A percentile compares a stretch with the other conserved stretches of the same genome.
phyloP scores from a whole-genome alignment of 352 stramenopile genomes.

The Phytopythium vexans region DNA sequence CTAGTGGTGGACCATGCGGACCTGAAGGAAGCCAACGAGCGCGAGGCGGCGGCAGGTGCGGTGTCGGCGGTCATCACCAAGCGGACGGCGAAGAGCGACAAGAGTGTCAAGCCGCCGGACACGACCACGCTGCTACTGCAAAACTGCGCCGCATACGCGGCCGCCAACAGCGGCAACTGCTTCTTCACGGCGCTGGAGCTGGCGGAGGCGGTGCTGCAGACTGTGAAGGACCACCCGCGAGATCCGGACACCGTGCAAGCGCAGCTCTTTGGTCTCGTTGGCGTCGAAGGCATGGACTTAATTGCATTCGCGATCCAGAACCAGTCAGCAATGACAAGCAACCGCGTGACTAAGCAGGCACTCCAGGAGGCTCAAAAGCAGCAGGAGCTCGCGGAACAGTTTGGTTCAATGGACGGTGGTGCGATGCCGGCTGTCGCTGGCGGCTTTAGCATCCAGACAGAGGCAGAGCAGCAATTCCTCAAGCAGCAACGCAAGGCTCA shows the following conservation, averaged over 20 bases:
- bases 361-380: conserved; percentile 43
- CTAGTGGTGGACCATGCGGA: conserved; percentile 58
- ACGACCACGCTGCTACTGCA: conserved; percentile 27
- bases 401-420: conserved; percentile 4
- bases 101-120: neutral
- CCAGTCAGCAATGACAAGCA: conserved; percentile 19
- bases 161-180: conserved; percentile 27
- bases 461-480: conserved; percentile 51
- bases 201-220: conserved; percentile 68
- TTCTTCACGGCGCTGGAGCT: conserved; percentile 67
- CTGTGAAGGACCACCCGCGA: conserved; percentile 37
- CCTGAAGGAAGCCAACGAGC: conserved; percentile 44
- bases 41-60: conserved; percentile 40
- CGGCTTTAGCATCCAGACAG: conserved; percentile 68
- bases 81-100: conserved; percentile 11
- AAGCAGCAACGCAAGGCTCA: conserved; percentile 50
- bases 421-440: conserved; percentile 19
- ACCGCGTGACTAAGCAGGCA: conserved; percentile 27
- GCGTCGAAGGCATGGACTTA: conserved; percentile 83
- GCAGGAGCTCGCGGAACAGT: conserved; percentile 30
- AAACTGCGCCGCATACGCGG: conserved; percentile 33
- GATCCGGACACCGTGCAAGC: conserved; percentile 62
- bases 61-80: conserved; percentile 58
- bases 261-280: conserved; percentile 80
- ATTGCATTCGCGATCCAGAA: conserved; percentile 77